phyloP scores from a whole-genome alignment of 331 rosid genomes.

The Phaseolus coccineus region DNA sequence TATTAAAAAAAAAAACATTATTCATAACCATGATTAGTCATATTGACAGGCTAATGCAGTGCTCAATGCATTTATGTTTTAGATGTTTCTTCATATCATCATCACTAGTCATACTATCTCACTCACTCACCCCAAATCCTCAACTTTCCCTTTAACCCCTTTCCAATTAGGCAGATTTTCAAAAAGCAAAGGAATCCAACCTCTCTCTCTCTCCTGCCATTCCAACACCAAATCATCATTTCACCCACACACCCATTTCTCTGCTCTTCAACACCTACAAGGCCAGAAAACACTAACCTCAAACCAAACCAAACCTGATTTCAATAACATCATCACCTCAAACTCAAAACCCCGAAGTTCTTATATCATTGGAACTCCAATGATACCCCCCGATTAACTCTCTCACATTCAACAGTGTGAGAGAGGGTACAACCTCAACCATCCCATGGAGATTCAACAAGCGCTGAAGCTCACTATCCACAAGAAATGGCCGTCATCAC shows the following conservation, averaged over 20 bases:
- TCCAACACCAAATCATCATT: constrained; percentile 39
- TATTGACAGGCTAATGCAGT: neutral
- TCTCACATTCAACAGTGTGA: constrained; percentile 4
- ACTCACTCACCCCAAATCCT: neutral
- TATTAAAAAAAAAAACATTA: neutral
- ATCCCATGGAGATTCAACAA: constrained; percentile 72
- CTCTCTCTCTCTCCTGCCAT: constrained; percentile 30
- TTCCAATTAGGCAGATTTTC: constrained; percentile 42
- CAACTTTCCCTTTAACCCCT: constrained; percentile 31
- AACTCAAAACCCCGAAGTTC: neutral
- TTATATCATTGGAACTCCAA: neutral
- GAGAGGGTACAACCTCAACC: neutral
- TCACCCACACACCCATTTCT: constrained; percentile 16
- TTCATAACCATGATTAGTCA: neutral
- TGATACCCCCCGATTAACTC: neutral
- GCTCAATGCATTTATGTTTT: neutral
- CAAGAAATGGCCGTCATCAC: constrained; percentile 42
- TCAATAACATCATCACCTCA: neutral
- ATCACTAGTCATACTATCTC: neutral
- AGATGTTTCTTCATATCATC: neutral
- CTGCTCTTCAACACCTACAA: constrained; percentile 19
- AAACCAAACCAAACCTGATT: neutral
- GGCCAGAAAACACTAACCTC: neutral
- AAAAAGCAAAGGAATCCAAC: constrained; percentile 56
- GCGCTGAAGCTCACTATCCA: constrained; percentile 56